A percentile compares a stretch with the other conserved stretches of the same genome.
phyloP scores from a whole-genome alignment of 163 green algal species.

The Scenedesmus sp. region DNA sequence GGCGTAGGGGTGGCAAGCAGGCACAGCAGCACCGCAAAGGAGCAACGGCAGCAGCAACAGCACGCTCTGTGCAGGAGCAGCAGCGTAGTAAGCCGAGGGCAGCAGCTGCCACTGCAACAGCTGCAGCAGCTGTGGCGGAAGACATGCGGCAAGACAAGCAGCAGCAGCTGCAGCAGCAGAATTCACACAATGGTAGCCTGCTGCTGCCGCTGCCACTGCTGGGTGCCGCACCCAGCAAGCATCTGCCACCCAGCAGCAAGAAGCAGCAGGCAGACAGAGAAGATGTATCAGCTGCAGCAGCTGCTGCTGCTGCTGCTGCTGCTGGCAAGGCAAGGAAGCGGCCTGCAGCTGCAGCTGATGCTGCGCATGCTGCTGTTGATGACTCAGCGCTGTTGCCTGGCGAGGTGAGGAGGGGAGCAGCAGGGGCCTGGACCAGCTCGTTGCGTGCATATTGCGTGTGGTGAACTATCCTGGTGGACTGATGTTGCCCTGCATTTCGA shows the following conservation, averaged over 20 bases:
- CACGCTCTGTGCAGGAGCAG: not conserved
- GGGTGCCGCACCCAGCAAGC: not conserved
- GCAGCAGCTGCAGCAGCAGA: not conserved
- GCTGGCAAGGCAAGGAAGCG: not conserved
- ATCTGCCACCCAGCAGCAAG: not conserved
- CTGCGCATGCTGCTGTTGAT: not conserved
- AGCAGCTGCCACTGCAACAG: not conserved
- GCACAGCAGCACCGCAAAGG: not conserved
- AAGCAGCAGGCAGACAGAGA: too few relatives aligned
- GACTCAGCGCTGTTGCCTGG: not conserved
- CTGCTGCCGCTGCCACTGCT: not conserved
- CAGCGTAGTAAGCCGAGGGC: not conserved
- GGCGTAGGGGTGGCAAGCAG: not conserved
- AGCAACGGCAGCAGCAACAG: not conserved
- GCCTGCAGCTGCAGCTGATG: not conserved
- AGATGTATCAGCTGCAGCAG: not conserved
- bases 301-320: not conserved
- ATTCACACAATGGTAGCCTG: not conserved
- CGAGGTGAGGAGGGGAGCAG: not conserved
- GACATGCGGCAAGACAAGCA: not conserved
- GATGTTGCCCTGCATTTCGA: too few relatives aligned
- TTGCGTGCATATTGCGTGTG: too few relatives aligned
- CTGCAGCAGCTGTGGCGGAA: not conserved
- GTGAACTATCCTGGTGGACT: too few relatives aligned
- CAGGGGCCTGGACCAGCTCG: too few relatives aligned